Percentiles rank a stretch among this genome's conserved stretches.
These are phyloP conservation scores for Tetrapyrgos nigripes DNA, from an alignment of 1,284 basidiomycete genomes.

Conservation along the genomic window DNA sequence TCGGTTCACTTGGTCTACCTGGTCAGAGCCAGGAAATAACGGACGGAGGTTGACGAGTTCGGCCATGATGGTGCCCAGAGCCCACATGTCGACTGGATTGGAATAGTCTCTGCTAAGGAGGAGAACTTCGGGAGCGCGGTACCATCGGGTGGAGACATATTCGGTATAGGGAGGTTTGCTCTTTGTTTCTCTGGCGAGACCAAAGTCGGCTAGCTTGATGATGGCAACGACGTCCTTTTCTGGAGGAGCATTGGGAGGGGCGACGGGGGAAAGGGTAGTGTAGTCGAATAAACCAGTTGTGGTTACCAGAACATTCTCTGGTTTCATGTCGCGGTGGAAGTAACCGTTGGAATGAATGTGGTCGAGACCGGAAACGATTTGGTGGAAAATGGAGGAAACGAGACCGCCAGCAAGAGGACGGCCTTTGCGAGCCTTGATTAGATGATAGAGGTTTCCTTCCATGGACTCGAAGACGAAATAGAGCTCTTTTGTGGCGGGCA, in stretches of 20 bases:
- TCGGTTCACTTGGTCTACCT: constrained; percentile 91
- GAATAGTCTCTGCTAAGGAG: constrained; percentile 93
- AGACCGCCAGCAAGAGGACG: constrained; percentile 94
- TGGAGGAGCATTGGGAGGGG: constrained; percentile 61
- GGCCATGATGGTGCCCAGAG: constrained; percentile 96
- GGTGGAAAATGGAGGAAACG: constrained; percentile 93
- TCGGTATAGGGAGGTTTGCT: constrained; percentile 96
- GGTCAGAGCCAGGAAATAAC: constrained; percentile 96
- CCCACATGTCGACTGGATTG: constrained; percentile 99
- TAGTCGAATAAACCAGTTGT: constrained; percentile 97
- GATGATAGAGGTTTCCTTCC: constrained; percentile 99
- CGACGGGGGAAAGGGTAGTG: constrained; percentile 72
- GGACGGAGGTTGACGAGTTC: constrained; percentile 96
- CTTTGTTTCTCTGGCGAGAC: constrained; percentile 90
- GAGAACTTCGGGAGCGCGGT: constrained; percentile 97
- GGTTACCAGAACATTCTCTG: constrained; percentile 99
- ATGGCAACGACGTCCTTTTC: constrained; percentile 97
- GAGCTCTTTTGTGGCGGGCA: constrained; percentile 92
- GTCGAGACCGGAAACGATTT: constrained; percentile 89
- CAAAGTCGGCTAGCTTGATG: constrained; percentile 99
- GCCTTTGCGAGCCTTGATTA: constrained; percentile 96
- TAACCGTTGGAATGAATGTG: constrained; percentile 95
- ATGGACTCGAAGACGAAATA: constrained; percentile 99
- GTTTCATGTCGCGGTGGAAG: constrained; percentile 99
- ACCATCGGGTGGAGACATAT: constrained; percentile 99